These are phyloP conservation scores for Ammopiptanthus mongolicus DNA, from an alignment of 306 rosid species.

Conservation along the genomic window DNA sequence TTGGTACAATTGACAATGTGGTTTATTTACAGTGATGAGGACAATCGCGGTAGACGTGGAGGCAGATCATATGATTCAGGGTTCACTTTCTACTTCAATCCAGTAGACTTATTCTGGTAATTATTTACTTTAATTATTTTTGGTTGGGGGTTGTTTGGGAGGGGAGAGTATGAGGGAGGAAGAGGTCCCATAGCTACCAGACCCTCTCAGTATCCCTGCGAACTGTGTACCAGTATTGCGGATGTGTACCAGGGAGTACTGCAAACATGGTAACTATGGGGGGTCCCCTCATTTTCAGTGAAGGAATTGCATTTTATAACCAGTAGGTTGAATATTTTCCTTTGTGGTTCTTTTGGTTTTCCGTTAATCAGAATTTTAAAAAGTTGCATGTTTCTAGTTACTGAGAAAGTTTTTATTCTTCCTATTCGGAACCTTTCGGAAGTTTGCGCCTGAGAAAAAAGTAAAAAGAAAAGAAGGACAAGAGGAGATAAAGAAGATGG, in stretches of 20 bases:
- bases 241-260: not conserved
- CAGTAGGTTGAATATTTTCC: not conserved
- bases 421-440: too few relatives aligned
- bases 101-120: conserved; percentile 89
- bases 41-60: conserved; percentile 92
- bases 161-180: not conserved
- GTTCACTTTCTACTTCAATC: conserved; percentile 58
- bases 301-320: not conserved
- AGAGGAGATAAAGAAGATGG: not conserved
- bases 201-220: not conserved
- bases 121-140: not conserved
- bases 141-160: not conserved
- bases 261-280: not conserved
- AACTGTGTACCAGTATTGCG: not conserved
- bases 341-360: not conserved
- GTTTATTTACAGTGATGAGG: conserved; percentile 66
- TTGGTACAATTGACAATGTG: conserved; percentile 19
- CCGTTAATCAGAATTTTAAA: not conserved
- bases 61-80: conserved; percentile 85
- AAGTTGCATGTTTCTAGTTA: not conserved
- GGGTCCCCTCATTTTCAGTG: not conserved
- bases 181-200: not conserved
- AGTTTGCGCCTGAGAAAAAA: not conserved
- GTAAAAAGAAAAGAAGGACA: not conserved
- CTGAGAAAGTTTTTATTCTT: not conserved